Evolutionary conservation across 176 grass and related monocot species (phyloP).

Genomic region (Eragrostis curvula): DNA sequence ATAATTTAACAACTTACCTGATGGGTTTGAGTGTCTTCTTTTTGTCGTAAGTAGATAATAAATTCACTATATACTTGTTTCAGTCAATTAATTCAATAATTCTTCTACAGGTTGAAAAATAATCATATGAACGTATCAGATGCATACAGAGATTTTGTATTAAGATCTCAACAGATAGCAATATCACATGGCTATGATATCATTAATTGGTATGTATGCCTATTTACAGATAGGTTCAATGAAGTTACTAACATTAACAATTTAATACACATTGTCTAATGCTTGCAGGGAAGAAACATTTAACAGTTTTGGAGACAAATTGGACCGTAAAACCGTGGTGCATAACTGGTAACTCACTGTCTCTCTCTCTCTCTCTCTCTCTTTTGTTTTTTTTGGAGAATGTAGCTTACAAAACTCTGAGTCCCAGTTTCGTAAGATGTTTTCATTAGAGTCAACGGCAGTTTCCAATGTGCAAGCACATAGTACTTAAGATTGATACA

Average conservation of each 20-base stretch:
- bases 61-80: conserved; percentile 13
- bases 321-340: conserved; percentile 77
- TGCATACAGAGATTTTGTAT: conserved; percentile 86
- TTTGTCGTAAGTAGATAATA: conserved; percentile 13
- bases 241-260: conserved; percentile 32
- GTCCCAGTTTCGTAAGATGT: background rate
- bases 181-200: conserved; percentile 87
- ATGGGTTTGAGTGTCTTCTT: conserved; percentile 34
- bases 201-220: conserved; percentile 86
- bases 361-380: too few relatives aligned
- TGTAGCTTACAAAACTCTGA: too few relatives aligned
- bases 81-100: conserved; percentile 31
- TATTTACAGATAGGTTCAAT: conserved; percentile 20
- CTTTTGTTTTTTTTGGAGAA: too few relatives aligned
- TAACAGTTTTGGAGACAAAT: conserved; percentile 74
- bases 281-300: conserved; percentile 84
- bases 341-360: conserved; percentile 76
- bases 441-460: conserved; percentile 4
- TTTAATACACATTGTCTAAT: conserved; percentile 29
- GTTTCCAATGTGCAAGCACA: conserved; percentile 4
- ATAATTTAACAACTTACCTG: conserved; percentile 31
- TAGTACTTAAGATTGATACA: conserved; percentile 8
- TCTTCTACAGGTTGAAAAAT: conserved; percentile 67
- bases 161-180: conserved; percentile 85
- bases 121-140: conserved; percentile 74